Evolutionary conservation across 2,329 filamentous ascomycete species (phyloP).

Genomic region (Alternaria sp.): DNA sequence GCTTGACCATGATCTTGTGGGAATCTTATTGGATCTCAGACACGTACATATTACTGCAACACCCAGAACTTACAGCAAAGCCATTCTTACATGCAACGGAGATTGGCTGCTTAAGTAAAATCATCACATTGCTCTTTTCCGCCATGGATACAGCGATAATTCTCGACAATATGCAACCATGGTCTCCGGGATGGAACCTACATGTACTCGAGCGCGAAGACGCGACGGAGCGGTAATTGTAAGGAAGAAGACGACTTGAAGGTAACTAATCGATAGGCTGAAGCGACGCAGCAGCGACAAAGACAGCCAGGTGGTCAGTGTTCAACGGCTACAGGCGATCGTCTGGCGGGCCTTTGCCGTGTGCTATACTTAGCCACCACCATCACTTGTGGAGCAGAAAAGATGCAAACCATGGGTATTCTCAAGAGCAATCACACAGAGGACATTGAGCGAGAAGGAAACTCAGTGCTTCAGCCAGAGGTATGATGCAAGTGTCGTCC

Average conservation of each 20-base stretch:
- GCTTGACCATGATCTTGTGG: not conserved
- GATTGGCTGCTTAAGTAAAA: not conserved
- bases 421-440: not conserved
- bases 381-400: not conserved
- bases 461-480: not conserved
- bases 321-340: slow-evolving; percentile 19
- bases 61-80: not conserved
- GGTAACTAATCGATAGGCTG: slow-evolving; percentile 7
- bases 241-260: not conserved
- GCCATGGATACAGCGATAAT: not conserved
- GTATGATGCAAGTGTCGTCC: slow-evolving; percentile 5
- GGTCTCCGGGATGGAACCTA: not conserved
- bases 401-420: too few species aligned
- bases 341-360: not conserved
- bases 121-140: not conserved
- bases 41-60: not conserved
- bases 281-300: slow-evolving; percentile 14
- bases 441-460: not conserved
- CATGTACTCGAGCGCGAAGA: not conserved
- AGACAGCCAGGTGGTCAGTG: slow-evolving; percentile 19
- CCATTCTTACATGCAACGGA: not conserved
- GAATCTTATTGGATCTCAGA: not conserved
- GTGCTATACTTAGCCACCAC: slow-evolving; percentile 1
- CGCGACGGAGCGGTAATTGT: not conserved
- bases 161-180: not conserved